Percentiles rank a stretch among this genome's conserved stretches.
Conservation (phyloP, 2,329 filamentous ascomycete genomes). For the Cladorrhinum sp. region DNA sequence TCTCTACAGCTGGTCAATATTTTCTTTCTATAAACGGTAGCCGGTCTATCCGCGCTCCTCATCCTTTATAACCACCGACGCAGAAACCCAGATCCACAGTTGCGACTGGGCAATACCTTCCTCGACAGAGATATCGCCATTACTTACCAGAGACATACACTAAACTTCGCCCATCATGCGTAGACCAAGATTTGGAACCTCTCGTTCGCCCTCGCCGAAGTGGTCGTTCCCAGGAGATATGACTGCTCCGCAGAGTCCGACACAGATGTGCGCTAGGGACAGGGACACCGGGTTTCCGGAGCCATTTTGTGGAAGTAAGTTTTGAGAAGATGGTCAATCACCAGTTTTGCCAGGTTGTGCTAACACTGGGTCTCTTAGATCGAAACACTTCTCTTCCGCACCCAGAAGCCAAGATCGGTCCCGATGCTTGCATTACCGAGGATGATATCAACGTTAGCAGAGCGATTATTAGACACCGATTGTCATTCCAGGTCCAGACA, state of each 20-base stretch:
- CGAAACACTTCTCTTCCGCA: slow-evolving; percentile 61
- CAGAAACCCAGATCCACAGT: slow-evolving; percentile 10
- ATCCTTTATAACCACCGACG: not conserved
- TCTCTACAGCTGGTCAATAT: slow-evolving; percentile 1
- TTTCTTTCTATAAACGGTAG: not conserved
- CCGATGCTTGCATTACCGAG: slow-evolving; percentile 54
- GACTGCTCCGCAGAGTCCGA: slow-evolving; percentile 16
- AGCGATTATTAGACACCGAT: slow-evolving; percentile 43
- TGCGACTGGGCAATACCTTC: not conserved
- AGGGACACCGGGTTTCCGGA: slow-evolving; percentile 53
- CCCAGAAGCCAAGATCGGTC: slow-evolving; percentile 58
- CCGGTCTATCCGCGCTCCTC: slow-evolving; percentile 5
- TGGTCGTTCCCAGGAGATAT: slow-evolving; percentile 21
- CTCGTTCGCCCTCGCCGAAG: slow-evolving; percentile 12
- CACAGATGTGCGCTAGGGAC: slow-evolving; percentile 18
- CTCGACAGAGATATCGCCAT: too few species aligned
- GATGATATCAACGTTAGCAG: slow-evolving; percentile 48
- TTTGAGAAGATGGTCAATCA: not conserved
- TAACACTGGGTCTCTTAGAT: slow-evolving; percentile 26
- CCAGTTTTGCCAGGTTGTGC: not conserved
- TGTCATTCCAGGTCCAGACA: slow-evolving; percentile 39
- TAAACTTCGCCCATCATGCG: slow-evolving; percentile 21
- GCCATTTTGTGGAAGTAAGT: slow-evolving; percentile 46
- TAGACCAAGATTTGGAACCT: slow-evolving; percentile 23
- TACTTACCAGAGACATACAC: not conserved